Conservation (phyloP, 2,329 filamentous ascomycete species). For the Aaosphaeria arxii region DNA sequence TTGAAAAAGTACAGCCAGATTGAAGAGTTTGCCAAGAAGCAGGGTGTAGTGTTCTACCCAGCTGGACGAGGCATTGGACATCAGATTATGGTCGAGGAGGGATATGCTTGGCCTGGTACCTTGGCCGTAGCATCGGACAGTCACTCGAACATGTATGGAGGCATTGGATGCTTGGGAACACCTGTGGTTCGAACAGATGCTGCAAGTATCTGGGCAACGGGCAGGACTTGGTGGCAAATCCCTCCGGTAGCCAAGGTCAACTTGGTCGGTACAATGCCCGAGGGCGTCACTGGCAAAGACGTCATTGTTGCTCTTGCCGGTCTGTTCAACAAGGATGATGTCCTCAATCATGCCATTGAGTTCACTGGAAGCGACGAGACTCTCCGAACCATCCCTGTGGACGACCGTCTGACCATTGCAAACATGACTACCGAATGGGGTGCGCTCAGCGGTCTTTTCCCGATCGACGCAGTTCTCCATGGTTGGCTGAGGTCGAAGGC, state of each 20-base stretch:
- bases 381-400: constrained; percentile 67
- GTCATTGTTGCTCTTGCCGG: constrained; percentile 87
- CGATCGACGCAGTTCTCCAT: constrained; percentile 70
- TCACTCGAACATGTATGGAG: constrained; percentile 83
- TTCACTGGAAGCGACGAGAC: constrained; percentile 81
- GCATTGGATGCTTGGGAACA: constrained; percentile 72
- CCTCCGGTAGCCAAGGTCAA: constrained; percentile 80
- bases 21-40: constrained; percentile 73
- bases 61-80: constrained; percentile 83
- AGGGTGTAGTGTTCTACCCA: constrained; percentile 75
- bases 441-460: constrained; percentile 72
- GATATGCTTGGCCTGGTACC: constrained; percentile 81
- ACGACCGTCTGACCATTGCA: constrained; percentile 69
- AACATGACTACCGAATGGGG: constrained; percentile 88
- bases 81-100: constrained; percentile 87
- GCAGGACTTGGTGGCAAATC: constrained; percentile 82
- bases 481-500: constrained; percentile 77
- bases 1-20: constrained; percentile 81
- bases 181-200: constrained; percentile 86
- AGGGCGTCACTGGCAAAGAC: constrained; percentile 87
- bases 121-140: constrained; percentile 74
- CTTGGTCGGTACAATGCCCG: constrained; percentile 70
- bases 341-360: constrained; percentile 87
- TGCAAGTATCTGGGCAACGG: constrained; percentile 80
- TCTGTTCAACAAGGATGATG: constrained; percentile 81